Evolutionary conservation across 2,329 filamentous ascomycete genomes (phyloP).

Genomic region (Pyrenochaeta sp.): DNA sequence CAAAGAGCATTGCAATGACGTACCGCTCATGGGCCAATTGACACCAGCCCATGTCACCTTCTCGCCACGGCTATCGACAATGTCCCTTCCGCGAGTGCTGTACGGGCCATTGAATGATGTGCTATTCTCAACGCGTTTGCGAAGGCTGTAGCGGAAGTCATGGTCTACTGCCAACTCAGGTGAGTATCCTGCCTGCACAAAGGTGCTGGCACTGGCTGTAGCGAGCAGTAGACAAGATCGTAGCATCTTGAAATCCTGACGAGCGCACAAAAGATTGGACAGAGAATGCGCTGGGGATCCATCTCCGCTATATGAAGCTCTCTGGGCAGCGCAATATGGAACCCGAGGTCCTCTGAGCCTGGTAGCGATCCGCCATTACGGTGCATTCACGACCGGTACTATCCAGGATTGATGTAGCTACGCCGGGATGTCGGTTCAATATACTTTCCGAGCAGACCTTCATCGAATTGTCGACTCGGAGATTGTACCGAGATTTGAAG

Average conservation of each 20-base stretch:
- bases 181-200: not conserved
- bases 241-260: not conserved
- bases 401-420: no score
- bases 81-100: conserved; percentile 49
- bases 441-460: no score
- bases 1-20: not conserved
- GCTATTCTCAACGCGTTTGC: conserved; percentile 30
- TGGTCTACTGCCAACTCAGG: not conserved
- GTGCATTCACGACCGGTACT: no score
- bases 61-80: conserved; percentile 46
- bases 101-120: conserved; percentile 46
- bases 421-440: no score
- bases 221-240: not conserved
- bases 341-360: no score
- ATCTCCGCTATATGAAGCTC: no score
- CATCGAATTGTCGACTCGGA: no score
- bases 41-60: conserved; percentile 68
- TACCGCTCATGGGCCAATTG: conserved; percentile 63
- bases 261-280: no score
- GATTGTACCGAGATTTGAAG: no score
- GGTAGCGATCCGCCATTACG: no score
- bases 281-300: no score
- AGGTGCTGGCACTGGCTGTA: not conserved
- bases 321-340: no score
- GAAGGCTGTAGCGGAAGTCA: conserved; percentile 24